Evolutionary conservation across 2,329 filamentous ascomycete genomes (phyloP).

Genomic region (Tolypocladium cylindrosporum): DNA sequence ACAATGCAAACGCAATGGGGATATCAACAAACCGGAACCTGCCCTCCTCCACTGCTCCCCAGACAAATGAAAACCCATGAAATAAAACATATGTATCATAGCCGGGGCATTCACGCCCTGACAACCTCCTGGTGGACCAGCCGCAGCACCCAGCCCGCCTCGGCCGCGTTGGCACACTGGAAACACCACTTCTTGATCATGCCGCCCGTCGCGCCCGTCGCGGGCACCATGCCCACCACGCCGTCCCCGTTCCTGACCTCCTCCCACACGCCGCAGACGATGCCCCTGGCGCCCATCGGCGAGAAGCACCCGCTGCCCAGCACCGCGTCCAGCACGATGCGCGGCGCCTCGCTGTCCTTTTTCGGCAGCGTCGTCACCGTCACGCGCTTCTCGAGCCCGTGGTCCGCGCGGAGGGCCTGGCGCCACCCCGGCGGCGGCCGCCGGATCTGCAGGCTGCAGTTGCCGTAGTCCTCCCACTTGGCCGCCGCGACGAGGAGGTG

Average conservation of each 20-base stretch:
- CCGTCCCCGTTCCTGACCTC: slow-evolving; percentile 56
- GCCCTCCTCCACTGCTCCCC: neutral
- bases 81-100: neutral
- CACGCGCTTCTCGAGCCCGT: slow-evolving; percentile 74
- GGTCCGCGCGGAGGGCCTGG: slow-evolving; percentile 48
- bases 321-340: slow-evolving; percentile 71
- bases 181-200: slow-evolving; percentile 56
- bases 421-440: slow-evolving; percentile 55
- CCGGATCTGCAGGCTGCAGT: slow-evolving; percentile 74
- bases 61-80: neutral
- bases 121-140: slow-evolving; percentile 48
- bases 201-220: slow-evolving; percentile 40
- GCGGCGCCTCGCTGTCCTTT: slow-evolving; percentile 43
- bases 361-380: slow-evolving; percentile 64
- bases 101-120: neutral
- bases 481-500: slow-evolving; percentile 67
- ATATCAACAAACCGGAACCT: neutral
- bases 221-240: slow-evolving; percentile 40
- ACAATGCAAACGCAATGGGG: neutral
- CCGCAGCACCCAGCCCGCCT: slow-evolving; percentile 46
- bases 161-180: slow-evolving; percentile 42
- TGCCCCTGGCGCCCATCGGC: slow-evolving; percentile 71
- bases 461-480: slow-evolving; percentile 88
- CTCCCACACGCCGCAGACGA: slow-evolving; percentile 84
- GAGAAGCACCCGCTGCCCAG: slow-evolving; percentile 79